phyloP scores from a whole-genome alignment of 2,329 filamentous ascomycete genomes.

The Aphanoascus verrucosus region DNA sequence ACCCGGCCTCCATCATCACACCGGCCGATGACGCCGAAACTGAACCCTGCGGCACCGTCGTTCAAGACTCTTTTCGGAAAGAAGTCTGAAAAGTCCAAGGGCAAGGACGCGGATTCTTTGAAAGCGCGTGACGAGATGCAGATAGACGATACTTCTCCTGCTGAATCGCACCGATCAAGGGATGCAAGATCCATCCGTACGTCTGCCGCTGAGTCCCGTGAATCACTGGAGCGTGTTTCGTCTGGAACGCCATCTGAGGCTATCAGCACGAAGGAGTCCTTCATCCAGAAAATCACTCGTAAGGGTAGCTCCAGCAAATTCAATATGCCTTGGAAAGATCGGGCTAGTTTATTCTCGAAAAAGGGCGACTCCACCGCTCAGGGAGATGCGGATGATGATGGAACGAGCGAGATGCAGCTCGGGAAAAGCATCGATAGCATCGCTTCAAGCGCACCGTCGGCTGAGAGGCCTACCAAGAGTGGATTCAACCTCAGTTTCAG shows the following conservation, averaged over 20 bases:
- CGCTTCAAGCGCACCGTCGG: constrained; percentile 32
- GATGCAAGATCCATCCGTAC: constrained; percentile 37
- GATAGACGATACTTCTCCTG: constrained; percentile 30
- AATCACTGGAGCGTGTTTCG: constrained; percentile 38
- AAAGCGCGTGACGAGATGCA: constrained; percentile 21
- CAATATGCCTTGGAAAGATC: constrained; percentile 42
- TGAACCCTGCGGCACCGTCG: constrained; percentile 82
- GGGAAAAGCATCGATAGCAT: constrained; percentile 37
- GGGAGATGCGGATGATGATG: constrained; percentile 38
- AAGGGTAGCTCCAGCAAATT: constrained; percentile 43
- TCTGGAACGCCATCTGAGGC: constrained; percentile 35
- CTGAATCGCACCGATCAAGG: constrained; percentile 36
- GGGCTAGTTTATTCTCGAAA: constrained; percentile 38
- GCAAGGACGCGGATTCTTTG: constrained; percentile 20
- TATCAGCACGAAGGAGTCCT: constrained; percentile 37
- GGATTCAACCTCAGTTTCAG: constrained; percentile 39
- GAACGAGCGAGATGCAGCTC: constrained; percentile 29
- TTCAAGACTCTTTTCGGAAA: constrained; percentile 65
- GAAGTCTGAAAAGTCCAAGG: constrained; percentile 32
- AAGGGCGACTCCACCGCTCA: constrained; percentile 31
- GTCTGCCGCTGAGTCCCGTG: constrained; percentile 38
- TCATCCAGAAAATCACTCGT: constrained; percentile 43
- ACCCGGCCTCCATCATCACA: constrained; percentile 57
- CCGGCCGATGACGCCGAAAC: constrained; percentile 46
- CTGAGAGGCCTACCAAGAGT: constrained; percentile 34